Evolutionary conservation across 2,329 filamentous ascomycete genomes (phyloP), one percentile per base, ranked within the genome.

Genomic region (Colletotrichum shisoi): DNA sequence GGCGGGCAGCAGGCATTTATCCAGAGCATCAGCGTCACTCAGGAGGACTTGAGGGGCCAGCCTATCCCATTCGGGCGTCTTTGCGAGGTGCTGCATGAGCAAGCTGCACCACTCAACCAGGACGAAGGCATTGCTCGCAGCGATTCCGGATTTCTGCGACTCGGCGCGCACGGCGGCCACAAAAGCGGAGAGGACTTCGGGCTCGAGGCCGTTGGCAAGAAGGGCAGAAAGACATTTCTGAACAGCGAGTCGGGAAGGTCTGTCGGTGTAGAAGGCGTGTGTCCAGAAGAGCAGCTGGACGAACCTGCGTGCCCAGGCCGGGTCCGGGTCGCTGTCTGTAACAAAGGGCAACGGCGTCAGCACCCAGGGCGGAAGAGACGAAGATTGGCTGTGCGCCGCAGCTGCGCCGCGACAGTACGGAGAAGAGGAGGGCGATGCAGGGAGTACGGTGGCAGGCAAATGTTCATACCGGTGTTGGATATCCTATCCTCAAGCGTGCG

Each of bases 81-180:
- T 84, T 39, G 86, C 86, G 31, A 93, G 82, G 65, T 90, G 84
- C 73, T 94, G 89, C 71, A 97, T 85, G 57, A 97, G 80, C 65
- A 94, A 78, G 66, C 90, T 91, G 77, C 89, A 93, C 94, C 94
- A 99, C 77, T 97, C 92, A 15, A 95, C 85, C 71, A 99, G 82
- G 56, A 96, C 92, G 76, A 97, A 96, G 5, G 93, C 91, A 78
- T 89, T 96, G 49, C 85, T 87, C 17, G 91, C 81, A 39, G 94
- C 92, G 73, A 98, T 89, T 70, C 88, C 89, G 19, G 85, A 81
- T 77, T 96, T 97, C 70, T 86, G 84, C 15, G 89, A 87, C 78
- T 99, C 94, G 39, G 83, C 80, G 69, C 89, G 87, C 67, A 97
- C 78, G 57, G 85, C 85, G 49, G 84, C 82, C 51, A 93, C 84